Evolutionary conservation across 2,329 filamentous ascomycete genomes (phyloP), one percentile per base, ranked within the genome.

Genomic region (Verticillium isaacii): DNA sequence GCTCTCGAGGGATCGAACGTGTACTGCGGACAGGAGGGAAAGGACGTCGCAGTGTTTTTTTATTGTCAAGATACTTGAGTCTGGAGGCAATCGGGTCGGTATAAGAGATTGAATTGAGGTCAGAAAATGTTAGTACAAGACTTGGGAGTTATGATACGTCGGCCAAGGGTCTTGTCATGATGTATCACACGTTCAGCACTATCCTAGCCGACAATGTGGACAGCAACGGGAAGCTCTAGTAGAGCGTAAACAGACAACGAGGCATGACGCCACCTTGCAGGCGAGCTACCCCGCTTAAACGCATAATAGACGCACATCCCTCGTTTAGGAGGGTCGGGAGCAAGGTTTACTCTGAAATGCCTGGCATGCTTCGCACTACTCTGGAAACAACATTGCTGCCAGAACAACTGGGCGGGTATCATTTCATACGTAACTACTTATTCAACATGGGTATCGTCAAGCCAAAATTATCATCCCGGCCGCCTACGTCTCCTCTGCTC

Each of bases 221-320:
- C 32, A 17, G n/a, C 29, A 29, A 29, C 5, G 29, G 39, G 15
- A 34, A 15, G n/a, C 6, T 12, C 23, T 4, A 41, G 17, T 23
- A 15, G 50, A 56, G 36, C 36, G 25, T 56, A n/a, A 32, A 55
- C 17, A 15, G 25, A 39, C n/a, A 14, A 25, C n/a, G 23, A 23
- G 19, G 34, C 19, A 61, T 61, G 60, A 61, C 60, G 60, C 60
- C 60, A 61, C 25, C 36, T 56, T 37, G 57, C 36, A 59, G 56
- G 17, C 37, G 41, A 23, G 15, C 14, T 36, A 9, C 19, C 3
- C 37, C 15, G 32, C 29, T 32, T 57, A 57, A 32, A 37, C 32
- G 14, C 55, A 57, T 57, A 56, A 29, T 0, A 56, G 5, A 32
- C 5, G 19, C 11, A 54, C 32, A 6, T 6, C 29, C 29, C 29